Percentiles rank a stretch among this genome's conserved stretches.
Conservation (phyloP, 805 yeast genomes). For the Spathaspora hagerdaliae region DNA sequence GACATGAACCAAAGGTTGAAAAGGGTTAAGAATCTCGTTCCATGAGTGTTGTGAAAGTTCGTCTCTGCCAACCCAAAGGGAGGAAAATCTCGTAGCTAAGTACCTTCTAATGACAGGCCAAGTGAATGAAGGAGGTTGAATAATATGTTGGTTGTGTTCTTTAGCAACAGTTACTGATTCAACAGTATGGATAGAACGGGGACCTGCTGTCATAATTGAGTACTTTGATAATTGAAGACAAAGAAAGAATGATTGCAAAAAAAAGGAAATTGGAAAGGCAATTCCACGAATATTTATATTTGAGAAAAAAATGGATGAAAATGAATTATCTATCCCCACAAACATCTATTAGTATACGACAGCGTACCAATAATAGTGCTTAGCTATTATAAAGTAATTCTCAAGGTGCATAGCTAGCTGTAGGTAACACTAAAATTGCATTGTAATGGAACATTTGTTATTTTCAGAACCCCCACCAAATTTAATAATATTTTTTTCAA, state of each 20-base stretch:
- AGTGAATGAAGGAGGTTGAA: constrained; percentile 21
- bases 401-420: no score
- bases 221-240: neutral
- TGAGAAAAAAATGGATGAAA: neutral
- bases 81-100: constrained; percentile 43
- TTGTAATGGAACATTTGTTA: no score
- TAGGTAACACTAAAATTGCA: no score
- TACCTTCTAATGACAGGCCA: constrained; percentile 21
- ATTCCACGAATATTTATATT: no score
- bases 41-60: constrained; percentile 32
- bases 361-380: no score
- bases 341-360: neutral
- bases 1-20: constrained; percentile 36
- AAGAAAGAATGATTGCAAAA: neutral
- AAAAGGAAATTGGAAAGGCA: neutral
- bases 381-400: no score
- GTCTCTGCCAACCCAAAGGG: constrained; percentile 44
- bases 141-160: constrained; percentile 10
- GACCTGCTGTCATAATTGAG: neutral
- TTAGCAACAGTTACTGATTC: neutral
- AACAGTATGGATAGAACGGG: neutral
- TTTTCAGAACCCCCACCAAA: neutral
- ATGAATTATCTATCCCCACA: neutral
- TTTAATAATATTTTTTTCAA: no score
- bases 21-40: constrained; percentile 42